These are phyloP conservation scores for Aureobasidium pullulans DNA, from an alignment of 2,329 filamentous ascomycete genomes.

Conservation along the genomic window DNA sequence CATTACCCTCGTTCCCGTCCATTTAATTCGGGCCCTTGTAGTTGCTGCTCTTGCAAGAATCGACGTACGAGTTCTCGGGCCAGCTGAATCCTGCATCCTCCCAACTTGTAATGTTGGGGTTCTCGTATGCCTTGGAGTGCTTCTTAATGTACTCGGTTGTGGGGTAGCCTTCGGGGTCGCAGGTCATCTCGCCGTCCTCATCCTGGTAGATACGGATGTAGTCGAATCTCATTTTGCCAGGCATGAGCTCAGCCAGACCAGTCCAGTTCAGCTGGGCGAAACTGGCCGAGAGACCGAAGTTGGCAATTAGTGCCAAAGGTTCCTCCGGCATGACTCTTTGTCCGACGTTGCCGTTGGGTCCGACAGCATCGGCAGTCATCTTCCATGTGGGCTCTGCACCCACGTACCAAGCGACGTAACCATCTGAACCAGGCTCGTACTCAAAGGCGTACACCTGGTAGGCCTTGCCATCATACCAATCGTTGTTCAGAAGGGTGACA, in stretches of 20 bases:
- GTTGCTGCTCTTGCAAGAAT: conserved; percentile 39
- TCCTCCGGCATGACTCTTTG: conserved; percentile 59
- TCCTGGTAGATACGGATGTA: conserved; percentile 66
- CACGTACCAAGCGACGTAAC: conserved; percentile 62
- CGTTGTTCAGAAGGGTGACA: conserved; percentile 54
- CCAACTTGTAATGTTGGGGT: conserved; percentile 59
- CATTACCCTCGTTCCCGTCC: neutral
- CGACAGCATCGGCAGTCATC: conserved; percentile 50
- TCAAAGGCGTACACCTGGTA: conserved; percentile 60
- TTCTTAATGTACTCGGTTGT: conserved; percentile 60
- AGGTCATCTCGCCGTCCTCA: conserved; percentile 49
- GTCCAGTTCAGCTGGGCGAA: conserved; percentile 56
- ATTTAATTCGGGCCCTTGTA: conserved; percentile 11
- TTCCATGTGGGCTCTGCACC: conserved; percentile 59
- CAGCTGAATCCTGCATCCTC: conserved; percentile 50
- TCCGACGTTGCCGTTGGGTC: conserved; percentile 63
- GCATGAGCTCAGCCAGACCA: conserved; percentile 48
- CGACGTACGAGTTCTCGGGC: conserved; percentile 56
- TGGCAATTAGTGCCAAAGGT: conserved; percentile 60
- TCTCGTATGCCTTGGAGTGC: conserved; percentile 55
- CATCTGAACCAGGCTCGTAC: conserved; percentile 52
- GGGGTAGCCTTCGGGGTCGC: conserved; percentile 59
- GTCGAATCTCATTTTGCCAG: conserved; percentile 59
- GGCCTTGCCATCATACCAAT: conserved; percentile 58
- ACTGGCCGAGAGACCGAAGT: conserved; percentile 62